A percentile compares a stretch with the other conserved stretches of the same genome.
These are phyloP conservation scores for Syzygium grande DNA, from an alignment of 345 rosid genomes.

Conservation along the genomic window DNA sequence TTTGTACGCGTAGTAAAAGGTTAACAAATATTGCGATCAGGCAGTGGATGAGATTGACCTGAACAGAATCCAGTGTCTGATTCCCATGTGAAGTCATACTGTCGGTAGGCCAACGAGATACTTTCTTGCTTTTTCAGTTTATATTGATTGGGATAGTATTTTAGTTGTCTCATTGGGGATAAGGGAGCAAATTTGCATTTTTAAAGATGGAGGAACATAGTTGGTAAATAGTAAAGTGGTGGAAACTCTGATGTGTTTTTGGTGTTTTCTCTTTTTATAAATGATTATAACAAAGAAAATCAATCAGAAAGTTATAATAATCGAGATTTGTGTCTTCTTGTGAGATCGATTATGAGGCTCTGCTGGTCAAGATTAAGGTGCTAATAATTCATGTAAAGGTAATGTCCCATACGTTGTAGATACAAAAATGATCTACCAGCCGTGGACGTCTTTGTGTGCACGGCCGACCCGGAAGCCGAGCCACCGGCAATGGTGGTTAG, in stretches of 20 bases:
- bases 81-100: no score
- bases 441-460: conserved; percentile 33
- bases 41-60: no score
- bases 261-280: no score
- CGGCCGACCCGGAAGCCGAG: conserved; percentile 31
- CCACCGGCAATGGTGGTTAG: conserved; percentile 30
- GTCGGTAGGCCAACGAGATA: not conserved
- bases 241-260: not conserved
- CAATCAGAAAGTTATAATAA: no score
- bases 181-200: not conserved
- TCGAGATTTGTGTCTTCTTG: no score
- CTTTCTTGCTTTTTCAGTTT: not conserved
- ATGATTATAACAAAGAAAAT: no score
- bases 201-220: not conserved
- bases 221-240: not conserved
- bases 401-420: not conserved
- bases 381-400: not conserved
- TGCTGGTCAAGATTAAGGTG: no score
- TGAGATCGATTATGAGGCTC: no score
- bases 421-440: conserved; percentile 17
- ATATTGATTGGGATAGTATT: no score
- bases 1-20: no score
- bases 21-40: no score
- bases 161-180: not conserved
- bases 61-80: no score